Evolutionary conservation across 106 monocot genomes (phyloP).

Genomic region (Triglochin maritima): DNA sequence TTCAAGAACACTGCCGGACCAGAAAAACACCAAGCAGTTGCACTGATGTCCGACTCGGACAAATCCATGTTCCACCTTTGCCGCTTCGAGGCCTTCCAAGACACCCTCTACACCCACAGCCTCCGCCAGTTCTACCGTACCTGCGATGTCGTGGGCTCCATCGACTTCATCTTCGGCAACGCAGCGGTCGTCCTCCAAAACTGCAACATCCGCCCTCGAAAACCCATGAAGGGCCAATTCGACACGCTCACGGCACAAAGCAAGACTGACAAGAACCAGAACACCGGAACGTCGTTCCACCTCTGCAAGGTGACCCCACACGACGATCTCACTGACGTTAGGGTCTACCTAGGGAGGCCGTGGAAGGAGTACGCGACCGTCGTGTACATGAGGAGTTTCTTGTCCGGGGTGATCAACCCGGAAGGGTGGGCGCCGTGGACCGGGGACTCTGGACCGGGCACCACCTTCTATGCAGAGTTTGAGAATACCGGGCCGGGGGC

Average conservation of each 20-base stretch:
- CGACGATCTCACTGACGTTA: neutral
- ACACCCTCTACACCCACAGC: conserved; percentile 7
- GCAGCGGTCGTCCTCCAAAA: too few relatives aligned
- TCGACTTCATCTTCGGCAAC: neutral
- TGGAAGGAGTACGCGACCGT: conserved; percentile 1
- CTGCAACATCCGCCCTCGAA: neutral
- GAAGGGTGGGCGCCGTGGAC: conserved; percentile 9
- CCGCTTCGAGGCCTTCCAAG: conserved; percentile 44
- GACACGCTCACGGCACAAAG: conserved; percentile 9
- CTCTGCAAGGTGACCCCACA: conserved; percentile 7
- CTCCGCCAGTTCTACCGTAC: conserved; percentile 8
- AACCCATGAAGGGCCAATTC: neutral
- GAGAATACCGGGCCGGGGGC: conserved; percentile 33
- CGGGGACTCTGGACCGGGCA: conserved; percentile 12
- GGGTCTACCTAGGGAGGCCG: too few relatives aligned
- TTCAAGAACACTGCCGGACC: conserved; percentile 72
- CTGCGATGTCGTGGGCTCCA: conserved; percentile 8
- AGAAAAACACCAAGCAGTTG: conserved; percentile 59
- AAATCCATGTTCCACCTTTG: conserved; percentile 52
- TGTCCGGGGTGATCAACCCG: conserved; percentile 1
- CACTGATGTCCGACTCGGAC: conserved; percentile 48
- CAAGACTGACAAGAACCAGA: neutral
- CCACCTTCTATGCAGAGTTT: conserved; percentile 34
- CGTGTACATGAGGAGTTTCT: conserved; percentile 2
- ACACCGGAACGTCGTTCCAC: conserved; percentile 10